phyloP scores from a whole-genome alignment of 192 early-diverging fungal genomes.

The Rhizophagus prolifer region DNA sequence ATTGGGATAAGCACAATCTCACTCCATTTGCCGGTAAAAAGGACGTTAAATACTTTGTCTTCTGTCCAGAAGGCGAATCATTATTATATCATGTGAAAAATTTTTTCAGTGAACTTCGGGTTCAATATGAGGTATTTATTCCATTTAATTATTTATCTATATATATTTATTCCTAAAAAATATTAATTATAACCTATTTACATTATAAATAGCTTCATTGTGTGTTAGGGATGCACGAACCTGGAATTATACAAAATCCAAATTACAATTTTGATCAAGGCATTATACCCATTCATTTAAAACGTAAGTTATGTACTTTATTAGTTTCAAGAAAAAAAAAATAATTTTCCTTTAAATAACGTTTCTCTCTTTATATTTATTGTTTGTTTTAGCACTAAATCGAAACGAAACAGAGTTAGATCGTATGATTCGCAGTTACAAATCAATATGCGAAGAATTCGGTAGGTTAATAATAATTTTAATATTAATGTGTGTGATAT shows the following conservation, averaged over 20 bases:
- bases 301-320: no score
- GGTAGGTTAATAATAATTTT: neutral
- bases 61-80: conserved; percentile 48
- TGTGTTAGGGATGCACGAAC: neutral
- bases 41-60: conserved; percentile 51
- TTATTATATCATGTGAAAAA: conserved; percentile 21
- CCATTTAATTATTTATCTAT: neutral
- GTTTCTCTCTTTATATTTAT: neutral
- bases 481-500: no score
- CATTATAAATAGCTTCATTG: neutral
- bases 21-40: conserved; percentile 54
- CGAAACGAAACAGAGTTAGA: neutral
- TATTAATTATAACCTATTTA: neutral
- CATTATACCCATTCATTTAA: neutral
- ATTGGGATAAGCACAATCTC: conserved; percentile 58
- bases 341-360: no score
- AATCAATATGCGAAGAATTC: neutral
- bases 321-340: no score
- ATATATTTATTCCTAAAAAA: neutral
- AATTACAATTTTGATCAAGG: neutral
- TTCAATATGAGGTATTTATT: conserved; percentile 8
- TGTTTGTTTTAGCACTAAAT: neutral
- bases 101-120: conserved; percentile 7
- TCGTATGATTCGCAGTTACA: neutral
- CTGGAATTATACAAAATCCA: neutral